Conservation (phyloP, 306 rosid genomes). For the Fragaria iinumae region DNA sequence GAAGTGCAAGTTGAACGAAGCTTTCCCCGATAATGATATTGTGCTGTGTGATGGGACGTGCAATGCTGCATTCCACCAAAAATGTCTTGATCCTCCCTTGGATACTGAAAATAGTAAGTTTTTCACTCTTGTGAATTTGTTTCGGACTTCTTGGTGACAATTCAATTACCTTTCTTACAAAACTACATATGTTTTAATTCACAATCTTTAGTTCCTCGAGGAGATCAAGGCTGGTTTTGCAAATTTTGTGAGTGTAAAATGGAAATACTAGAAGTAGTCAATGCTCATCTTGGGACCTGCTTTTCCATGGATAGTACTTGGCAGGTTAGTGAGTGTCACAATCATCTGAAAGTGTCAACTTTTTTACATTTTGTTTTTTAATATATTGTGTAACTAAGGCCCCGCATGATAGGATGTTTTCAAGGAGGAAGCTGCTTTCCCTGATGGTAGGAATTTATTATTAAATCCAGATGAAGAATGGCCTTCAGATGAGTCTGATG, state of each 20-base stretch:
- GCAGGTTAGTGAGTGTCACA: slow-evolving; percentile 57
- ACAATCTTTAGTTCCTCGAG: slow-evolving; percentile 60
- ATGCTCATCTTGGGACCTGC: slow-evolving; percentile 85
- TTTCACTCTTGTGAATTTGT: slow-evolving; percentile 22
- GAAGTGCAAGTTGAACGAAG: slow-evolving; percentile 72
- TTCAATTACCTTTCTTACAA: slow-evolving; percentile 12
- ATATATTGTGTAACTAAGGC: slow-evolving; percentile 14
- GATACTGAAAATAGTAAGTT: slow-evolving; percentile 68
- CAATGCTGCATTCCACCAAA: slow-evolving; percentile 84
- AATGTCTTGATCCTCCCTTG: slow-evolving; percentile 82
- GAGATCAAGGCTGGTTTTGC: slow-evolving; percentile 85
- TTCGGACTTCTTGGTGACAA: slow-evolving; percentile 10
- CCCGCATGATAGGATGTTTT: slow-evolving; percentile 59
- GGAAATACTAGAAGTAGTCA: slow-evolving; percentile 69
- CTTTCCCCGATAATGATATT: slow-evolving; percentile 67
- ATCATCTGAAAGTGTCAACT: slow-evolving; percentile 3
- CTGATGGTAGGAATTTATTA: slow-evolving; percentile 49
- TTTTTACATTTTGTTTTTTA: background rate
- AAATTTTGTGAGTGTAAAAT: slow-evolving; percentile 80
- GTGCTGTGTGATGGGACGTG: slow-evolving; percentile 84
- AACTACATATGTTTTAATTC: slow-evolving; percentile 25
- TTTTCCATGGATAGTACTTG: slow-evolving; percentile 65
- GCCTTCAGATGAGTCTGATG: slow-evolving; percentile 96
- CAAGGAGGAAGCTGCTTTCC: slow-evolving; percentile 82
- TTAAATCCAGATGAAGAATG: slow-evolving; percentile 68